Percentiles rank a stretch among this genome's conserved stretches.
Evolutionary conservation across 805 yeast species (phyloP).

Genomic region (Candida quercuum): DNA sequence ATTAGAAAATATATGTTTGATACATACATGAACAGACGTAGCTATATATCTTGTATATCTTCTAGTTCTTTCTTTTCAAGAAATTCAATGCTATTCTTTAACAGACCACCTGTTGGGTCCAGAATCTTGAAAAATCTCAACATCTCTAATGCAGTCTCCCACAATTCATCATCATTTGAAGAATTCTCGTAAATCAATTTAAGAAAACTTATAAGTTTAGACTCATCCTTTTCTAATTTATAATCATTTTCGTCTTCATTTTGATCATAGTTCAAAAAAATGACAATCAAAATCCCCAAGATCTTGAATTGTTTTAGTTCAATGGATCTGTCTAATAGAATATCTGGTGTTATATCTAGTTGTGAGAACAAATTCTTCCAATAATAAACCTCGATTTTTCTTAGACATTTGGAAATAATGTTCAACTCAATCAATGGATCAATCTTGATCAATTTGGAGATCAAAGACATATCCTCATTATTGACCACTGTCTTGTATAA

Average conservation of each 20-base stretch:
- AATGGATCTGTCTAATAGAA: constrained; percentile 36
- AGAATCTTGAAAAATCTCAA: constrained; percentile 25
- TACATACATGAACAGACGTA: not conserved
- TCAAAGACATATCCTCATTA: constrained; percentile 15
- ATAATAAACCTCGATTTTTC: constrained; percentile 45
- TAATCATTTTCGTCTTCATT: constrained; percentile 3
- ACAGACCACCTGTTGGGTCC: constrained; percentile 19
- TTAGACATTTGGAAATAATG: constrained; percentile 41
- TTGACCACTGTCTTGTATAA: constrained; percentile 30
- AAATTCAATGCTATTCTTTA: constrained; percentile 10
- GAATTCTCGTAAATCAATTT: constrained; percentile 24
- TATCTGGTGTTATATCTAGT: constrained; percentile 35
- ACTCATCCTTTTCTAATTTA: constrained; percentile 12
- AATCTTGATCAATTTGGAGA: constrained; percentile 18
- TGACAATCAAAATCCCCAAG: constrained; percentile 40
- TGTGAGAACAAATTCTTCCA: constrained; percentile 39
- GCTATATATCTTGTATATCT: not conserved
- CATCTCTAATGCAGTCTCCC: constrained; percentile 26
- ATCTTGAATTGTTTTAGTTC: constrained; percentile 37
- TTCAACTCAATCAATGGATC: constrained; percentile 20
- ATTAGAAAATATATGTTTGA: not conserved
- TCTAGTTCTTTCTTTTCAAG: not conserved
- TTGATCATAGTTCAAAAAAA: constrained; percentile 36
- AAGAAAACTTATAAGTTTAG: constrained; percentile 19
- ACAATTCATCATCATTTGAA: constrained; percentile 23